Evolutionary conservation across 768 basidiomycete genomes (phyloP).

Genomic region (Russula emetica): DNA sequence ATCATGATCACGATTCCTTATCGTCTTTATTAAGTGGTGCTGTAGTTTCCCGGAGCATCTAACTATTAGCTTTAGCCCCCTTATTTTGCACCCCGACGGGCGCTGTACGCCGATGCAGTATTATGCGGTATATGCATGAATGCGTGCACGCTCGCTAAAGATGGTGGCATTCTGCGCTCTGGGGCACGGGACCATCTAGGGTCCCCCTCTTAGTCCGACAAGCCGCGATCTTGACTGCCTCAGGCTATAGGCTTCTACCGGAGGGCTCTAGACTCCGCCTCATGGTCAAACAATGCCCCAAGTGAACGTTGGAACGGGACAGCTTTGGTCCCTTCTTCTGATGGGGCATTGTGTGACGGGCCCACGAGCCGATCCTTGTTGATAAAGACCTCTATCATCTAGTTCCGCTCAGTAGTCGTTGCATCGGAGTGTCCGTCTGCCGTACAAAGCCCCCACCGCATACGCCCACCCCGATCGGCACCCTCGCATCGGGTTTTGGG

Average conservation of each 20-base stretch:
- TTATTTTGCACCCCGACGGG: constrained; percentile 1
- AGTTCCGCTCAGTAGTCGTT: background rate
- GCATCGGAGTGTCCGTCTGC: constrained; percentile 1
- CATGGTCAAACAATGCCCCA: background rate
- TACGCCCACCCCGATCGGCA: constrained; percentile 21
- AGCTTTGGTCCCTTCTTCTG: background rate
- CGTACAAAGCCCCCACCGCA: background rate
- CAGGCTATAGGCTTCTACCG: constrained; percentile 3
- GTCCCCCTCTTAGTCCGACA: constrained; percentile 2
- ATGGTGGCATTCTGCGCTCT: background rate
- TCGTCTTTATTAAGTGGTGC: background rate
- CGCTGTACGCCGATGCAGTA: background rate
- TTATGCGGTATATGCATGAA: background rate
- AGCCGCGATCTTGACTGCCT: background rate
- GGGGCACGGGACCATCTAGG: background rate
- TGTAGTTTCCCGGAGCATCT: background rate
- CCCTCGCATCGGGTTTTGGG: constrained; percentile 25
- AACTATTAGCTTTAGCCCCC: constrained; percentile 4
- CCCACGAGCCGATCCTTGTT: background rate
- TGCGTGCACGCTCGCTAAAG: background rate
- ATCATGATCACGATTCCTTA: background rate
- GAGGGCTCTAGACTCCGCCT: constrained; percentile 11
- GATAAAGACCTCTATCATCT: constrained; percentile 9
- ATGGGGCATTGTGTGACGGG: background rate
- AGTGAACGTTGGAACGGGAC: background rate